A percentile compares a stretch with the other conserved stretches of the same genome.
These are phyloP conservation scores for Potentilla sterilis DNA, from an alignment of 306 rosid genomes.

Conservation along the genomic window DNA sequence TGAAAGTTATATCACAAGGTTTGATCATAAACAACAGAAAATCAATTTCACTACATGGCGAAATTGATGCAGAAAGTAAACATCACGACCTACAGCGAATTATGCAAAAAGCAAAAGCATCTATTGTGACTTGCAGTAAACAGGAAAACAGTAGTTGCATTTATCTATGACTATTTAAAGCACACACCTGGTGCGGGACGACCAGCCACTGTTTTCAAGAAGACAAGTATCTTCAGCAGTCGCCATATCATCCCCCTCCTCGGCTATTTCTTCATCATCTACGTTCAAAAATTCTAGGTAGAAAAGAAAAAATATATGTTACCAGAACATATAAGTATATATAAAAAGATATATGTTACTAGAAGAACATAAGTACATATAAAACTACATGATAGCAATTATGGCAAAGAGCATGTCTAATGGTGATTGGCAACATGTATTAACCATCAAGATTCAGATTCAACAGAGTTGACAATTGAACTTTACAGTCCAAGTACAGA, in stretches of 20 bases:
- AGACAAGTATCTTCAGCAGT: constrained; percentile 57
- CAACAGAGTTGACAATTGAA: constrained; percentile 2
- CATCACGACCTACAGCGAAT: background rate
- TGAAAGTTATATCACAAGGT: background rate
- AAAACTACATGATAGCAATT: background rate
- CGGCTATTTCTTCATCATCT: constrained; percentile 78
- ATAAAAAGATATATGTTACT: background rate
- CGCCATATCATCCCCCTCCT: constrained; percentile 58
- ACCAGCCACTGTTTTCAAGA: constrained; percentile 95
- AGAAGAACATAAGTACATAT: background rate
- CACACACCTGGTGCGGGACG: constrained; percentile 90
- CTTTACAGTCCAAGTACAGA: background rate
- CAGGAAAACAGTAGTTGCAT: constrained; percentile 2
- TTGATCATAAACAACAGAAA: background rate
- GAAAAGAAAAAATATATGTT: constrained; percentile 4
- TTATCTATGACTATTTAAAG: constrained; percentile 2
- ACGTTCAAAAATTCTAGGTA: constrained; percentile 73
- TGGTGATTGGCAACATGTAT: background rate
- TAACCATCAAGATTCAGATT: background rate
- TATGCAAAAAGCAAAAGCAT: constrained; percentile 5
- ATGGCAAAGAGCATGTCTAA: constrained; percentile 6
- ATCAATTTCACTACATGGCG: constrained; percentile 1
- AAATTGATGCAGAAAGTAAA: background rate
- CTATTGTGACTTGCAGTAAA: constrained; percentile 6
- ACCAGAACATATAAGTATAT: constrained; percentile 6